These are phyloP conservation scores for Citrus cavaleriei DNA, from an alignment of 345 rosid species.

Conservation along the genomic window DNA sequence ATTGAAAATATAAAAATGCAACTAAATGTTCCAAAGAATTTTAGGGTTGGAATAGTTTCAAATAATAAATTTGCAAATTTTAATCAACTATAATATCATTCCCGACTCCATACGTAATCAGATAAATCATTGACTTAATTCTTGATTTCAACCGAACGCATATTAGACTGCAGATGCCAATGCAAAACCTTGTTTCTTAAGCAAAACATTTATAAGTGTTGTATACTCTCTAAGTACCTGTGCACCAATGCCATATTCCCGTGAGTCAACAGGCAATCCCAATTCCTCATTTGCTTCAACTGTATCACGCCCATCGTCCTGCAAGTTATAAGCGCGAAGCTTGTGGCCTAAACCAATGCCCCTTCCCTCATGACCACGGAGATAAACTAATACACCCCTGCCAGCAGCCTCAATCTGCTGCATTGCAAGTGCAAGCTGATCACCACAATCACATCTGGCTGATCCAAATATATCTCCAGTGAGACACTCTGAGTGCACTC, in stretches of 20 bases:
- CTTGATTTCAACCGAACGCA: neutral
- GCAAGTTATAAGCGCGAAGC: slow-evolving; percentile 69
- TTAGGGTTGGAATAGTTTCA: neutral
- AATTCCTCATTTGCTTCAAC: slow-evolving; percentile 63
- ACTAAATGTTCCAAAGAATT: neutral
- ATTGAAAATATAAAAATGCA: neutral
- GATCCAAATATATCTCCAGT: slow-evolving; percentile 96
- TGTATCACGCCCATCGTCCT: slow-evolving; percentile 61
- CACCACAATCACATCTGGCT: slow-evolving; percentile 72
- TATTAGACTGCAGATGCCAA: neutral
- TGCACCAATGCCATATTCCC: slow-evolving; percentile 90
- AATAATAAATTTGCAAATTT: neutral
- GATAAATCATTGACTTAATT: neutral
- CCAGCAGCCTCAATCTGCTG: slow-evolving; percentile 77
- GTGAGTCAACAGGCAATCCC: slow-evolving; percentile 74
- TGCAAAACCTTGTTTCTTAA: neutral
- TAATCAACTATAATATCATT: neutral
- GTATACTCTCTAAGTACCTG: slow-evolving; percentile 40
- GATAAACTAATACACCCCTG: slow-evolving; percentile 75
- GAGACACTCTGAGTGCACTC: slow-evolving; percentile 91
- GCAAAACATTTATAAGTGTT: neutral
- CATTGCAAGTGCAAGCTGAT: slow-evolving; percentile 79
- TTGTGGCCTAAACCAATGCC: slow-evolving; percentile 90
- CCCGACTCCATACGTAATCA: neutral
- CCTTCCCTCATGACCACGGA: slow-evolving; percentile 88